Base-by-base conservation (phyloP, 1,284 basidiomycete genomes). In the Xerocomus minutiporus region DNA sequence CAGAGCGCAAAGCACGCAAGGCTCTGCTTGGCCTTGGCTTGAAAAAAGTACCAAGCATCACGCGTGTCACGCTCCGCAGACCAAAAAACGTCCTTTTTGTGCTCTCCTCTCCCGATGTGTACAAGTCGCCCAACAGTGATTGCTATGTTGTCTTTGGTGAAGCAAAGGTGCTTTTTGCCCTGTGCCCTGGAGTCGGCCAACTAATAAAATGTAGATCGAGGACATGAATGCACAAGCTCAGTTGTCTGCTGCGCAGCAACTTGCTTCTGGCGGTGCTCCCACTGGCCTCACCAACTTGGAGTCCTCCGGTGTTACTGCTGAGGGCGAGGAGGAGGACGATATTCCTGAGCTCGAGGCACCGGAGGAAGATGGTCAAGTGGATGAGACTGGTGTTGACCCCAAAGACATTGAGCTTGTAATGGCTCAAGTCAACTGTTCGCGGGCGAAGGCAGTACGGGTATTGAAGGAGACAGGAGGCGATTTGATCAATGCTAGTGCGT, bases 61-160 rank as follows among this genome's bases (percentile, higher is more conserved):
- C 92, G 65, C 86, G 96, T 59, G 96, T 99, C 57, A 97, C 94
- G 57, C 82, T 99, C 69, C 81, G 93, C 70, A 82, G 94, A 71
- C 91, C 94, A 52, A 96, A 96, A 77, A 96, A 96, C 71, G 92
- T 94, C 59, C 84, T 99, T 57, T 91, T 97, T 71, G 95, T 98
- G 58, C 84, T 99, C 64, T 83, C 91, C 57, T 79, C 88, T 55
- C 96, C 97, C 50, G 96, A 99, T 63, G 96, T 99, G 50, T 99
- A 93, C 87, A 98, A 97, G 80, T 94, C 93, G 49, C 86, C 91
- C 48, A 92, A 91, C 75, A 94, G 92, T 66, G 97, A 99, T 75
- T 93, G 90, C 75, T 98, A 99, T 82, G 93, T 99, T 70, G 93
- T 99, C 60, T 99, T 98, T 65, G 96, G 96, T 63, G 96, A 99